Evolutionary conservation across 257 asterid genomes (phyloP), one percentile per base, ranked within the genome.

Genomic region (Capsicum rhomboideum): DNA sequence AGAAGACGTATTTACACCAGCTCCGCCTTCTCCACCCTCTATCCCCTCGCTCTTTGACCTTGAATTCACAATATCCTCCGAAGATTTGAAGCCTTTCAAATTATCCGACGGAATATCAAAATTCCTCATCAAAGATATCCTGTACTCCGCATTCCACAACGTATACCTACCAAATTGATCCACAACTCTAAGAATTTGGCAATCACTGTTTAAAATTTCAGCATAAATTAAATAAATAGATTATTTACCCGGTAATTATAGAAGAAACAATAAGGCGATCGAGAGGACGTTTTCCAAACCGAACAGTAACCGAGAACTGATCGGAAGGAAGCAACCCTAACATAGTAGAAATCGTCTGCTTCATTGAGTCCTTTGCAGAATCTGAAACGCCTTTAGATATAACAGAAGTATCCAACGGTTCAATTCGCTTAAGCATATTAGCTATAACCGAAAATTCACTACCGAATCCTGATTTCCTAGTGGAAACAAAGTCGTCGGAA

Each of bases 261-360:
- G 99, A 93, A 17, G 98, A 95, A 78, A 93, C 96, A 49, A 97
- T 86, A 63, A 97, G 98, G 69, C 93, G 96, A 84, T 93, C 89
- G 28, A 97, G 94, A 26, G 98, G 98, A 9, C 85, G 91, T 68
- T 89, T 95, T 50, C 94, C 90, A 87, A 94, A 90, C 86, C 90
- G 88, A 87, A 97, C 92, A 44, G 91, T 88, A 63, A 97, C 96
- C 12, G 97, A 78, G 64, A 95, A 97, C 84, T 92, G 98, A 90
- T 97, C 97, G 13, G 99, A 97, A 7, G 99, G 99, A 84, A 97
- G 89, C 89, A 97, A 90, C n/a, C 99, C 99, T 50, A 97, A 93
- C 99, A 97, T 97, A 77, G 97, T 90, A 2, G 99, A 95, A 52
- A 97, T 93, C 79, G 99, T 95, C 94, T 97, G 98, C 91, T 97